Evolutionary conservation across 441 rosid species (phyloP).

Genomic region (Croton setiger): DNA sequence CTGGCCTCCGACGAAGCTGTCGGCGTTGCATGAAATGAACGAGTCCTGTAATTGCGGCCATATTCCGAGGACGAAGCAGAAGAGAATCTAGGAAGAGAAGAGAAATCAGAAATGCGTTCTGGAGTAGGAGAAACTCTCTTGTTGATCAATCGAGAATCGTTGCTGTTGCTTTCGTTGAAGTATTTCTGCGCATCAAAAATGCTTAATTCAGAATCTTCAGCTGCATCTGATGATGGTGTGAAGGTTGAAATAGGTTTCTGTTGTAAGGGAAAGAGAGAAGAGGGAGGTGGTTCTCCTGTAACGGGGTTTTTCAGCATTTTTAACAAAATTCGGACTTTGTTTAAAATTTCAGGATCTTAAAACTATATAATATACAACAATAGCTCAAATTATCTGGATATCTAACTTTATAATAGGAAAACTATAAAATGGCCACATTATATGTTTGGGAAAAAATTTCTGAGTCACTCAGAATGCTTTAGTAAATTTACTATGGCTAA

Average conservation of each 20-base stretch:
- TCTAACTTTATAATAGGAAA: too few relatives aligned
- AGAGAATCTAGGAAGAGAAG: slow-evolving; percentile 44
- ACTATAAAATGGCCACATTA: too few relatives aligned
- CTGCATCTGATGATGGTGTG: slow-evolving; percentile 16
- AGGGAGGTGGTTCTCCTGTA: slow-evolving; percentile 38
- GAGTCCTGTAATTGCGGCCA: slow-evolving; percentile 36
- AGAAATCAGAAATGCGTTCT: slow-evolving; percentile 21
- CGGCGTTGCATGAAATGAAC: slow-evolving; percentile 57
- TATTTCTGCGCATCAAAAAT: slow-evolving; percentile 83
- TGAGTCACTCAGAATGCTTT: too few relatives aligned
- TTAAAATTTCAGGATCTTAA: too few relatives aligned
- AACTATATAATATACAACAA: not conserved
- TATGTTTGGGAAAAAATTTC: too few relatives aligned
- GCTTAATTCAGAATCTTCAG: slow-evolving; percentile 57
- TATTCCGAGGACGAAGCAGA: slow-evolving; percentile 51
- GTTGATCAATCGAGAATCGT: slow-evolving; percentile 26
- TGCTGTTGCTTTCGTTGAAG: slow-evolving; percentile 48
- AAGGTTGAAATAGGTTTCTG: slow-evolving; percentile 25
- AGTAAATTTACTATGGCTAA: too few relatives aligned
- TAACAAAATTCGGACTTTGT: too few relatives aligned
- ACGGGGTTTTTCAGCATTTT: slow-evolving; percentile 28
- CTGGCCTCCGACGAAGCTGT: slow-evolving; percentile 87
- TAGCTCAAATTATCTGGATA: too few relatives aligned
- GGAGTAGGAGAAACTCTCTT: slow-evolving; percentile 37
- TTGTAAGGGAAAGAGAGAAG: slow-evolving; percentile 21